Evolutionary conservation across 164 flowering plant species (phyloP), one percentile per base, ranked within the genome.

Genomic region (Warburgia ugandensis): DNA sequence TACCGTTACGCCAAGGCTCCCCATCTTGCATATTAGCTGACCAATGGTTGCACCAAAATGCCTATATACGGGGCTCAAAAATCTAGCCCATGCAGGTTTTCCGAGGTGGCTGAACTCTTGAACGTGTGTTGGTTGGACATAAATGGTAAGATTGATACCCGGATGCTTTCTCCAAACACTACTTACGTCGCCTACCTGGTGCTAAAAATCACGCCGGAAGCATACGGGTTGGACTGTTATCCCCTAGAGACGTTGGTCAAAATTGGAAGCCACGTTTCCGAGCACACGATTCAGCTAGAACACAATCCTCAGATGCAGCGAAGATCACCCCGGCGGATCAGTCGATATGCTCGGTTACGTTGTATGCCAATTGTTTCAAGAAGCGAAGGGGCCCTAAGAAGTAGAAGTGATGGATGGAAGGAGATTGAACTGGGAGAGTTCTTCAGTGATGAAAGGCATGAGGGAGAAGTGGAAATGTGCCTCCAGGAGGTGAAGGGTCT

Each of bases 361-460:
- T n/a, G 10, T 31, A 25, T 25, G 17, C 11, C n/a, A n/a, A n/a
- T n/a, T n/a, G n/a, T n/a, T n/a, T n/a, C n/a, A n/a, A n/a, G n/a
- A n/a, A n/a, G n/a, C n/a, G n/a, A 16, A 29, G 6, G 23, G 3
- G 5, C 3, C 6, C 35, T 29, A 2, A 8, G 14, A 47, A 9
- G 29, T 46, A 66, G 81, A 47, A 57, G 25, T 3, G 79, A 81
- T 55, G 77, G 77, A 3, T 81, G 84, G 84, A 39, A 69, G 56
- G 83, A 83, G 46, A 54, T 74, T 1, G 64, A 77, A 45, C 4
- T 83, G 56, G 86, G 86, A 1, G 79, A 83, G 54, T 71, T 62
- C 47, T 68, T 53, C 13, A 56, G 50, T 25, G 67, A 40, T 0
- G 52, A 43, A 1, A 58, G 50, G 21, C 69, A 62, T 6, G 69